Evolutionary conservation across 768 basidiomycete species (phyloP), one percentile per base, ranked within the genome.

Genomic region (Tricholoma flavovirens): DNA sequence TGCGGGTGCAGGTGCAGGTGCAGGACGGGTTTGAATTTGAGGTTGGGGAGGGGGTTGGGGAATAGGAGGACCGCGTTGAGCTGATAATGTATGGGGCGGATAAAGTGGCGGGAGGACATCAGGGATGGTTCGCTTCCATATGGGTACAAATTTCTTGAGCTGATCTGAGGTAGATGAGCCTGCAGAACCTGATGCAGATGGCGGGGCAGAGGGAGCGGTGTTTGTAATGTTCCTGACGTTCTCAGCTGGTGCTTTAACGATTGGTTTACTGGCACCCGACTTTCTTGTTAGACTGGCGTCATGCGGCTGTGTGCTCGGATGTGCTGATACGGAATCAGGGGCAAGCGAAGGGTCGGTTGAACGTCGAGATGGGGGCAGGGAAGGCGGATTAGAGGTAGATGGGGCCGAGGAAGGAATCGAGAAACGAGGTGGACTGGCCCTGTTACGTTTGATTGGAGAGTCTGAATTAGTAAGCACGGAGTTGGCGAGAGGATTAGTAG

Each of bases 101-200:
- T 66, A 62, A 14, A 65, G 65, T 6, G 70, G 68, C 17, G 66
- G 63, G 21, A 63, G 63, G 5, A 63, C 56, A 50, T 66, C 63
- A 29, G 61, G 62, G 29, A 63, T 57, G 1, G 72, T 68, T 26
- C 75, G 75, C 63, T 76, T 77, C 78, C 77, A 79, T 11, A 73
- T 61, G 2, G 80, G 78, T 9, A 74, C 68, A 52, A 75, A 72
- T 29, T 70, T 75, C 30, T 66, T 60, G 10, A 57, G 54, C 3
- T 29, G 46, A 6, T 29, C 24, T 26, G 24, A 7, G 15, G 14
- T n/a, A 57, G 61, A 35, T 56, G 61, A 42, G 11, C 49, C 21
- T 53, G 67, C 66, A 15, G 65, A 70, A 30, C 65, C 66, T 15
- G 64, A 17, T 26, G 67, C 64, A 8, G 67, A 64, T 1, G 67